Conservation (phyloP, 768 basidiomycete genomes). For the Pleurotus giganteus region DNA sequence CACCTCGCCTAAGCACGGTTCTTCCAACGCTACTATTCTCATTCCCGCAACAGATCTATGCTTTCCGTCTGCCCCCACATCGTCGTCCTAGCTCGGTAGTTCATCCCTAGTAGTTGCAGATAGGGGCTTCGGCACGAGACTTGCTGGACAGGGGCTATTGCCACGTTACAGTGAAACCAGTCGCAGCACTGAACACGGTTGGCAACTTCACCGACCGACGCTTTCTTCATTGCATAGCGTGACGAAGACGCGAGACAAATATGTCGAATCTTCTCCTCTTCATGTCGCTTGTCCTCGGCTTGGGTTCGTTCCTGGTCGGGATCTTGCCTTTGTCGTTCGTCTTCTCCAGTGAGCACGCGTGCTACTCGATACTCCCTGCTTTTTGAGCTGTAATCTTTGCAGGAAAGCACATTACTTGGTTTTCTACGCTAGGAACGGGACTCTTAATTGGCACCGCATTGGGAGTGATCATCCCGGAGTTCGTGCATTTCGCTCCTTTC, state of each 20-base stretch:
- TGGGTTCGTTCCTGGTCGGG: conserved; percentile 65
- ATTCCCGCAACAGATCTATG: no score
- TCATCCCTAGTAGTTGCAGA: no score
- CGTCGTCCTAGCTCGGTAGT: no score
- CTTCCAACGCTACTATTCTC: no score
- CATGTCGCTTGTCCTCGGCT: conserved; percentile 63
- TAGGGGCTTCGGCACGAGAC: no score
- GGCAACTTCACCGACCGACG: no score
- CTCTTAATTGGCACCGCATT: conserved; percentile 87
- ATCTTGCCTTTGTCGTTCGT: conserved; percentile 73
- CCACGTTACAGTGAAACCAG: no score
- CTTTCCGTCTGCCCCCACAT: no score
- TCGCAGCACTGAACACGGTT: no score
- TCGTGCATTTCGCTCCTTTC: conserved; percentile 30
- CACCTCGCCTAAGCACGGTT: no score
- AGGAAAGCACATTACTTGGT: conserved; percentile 41
- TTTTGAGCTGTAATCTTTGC: conserved; percentile 18
- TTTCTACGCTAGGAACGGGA: conserved; percentile 69
- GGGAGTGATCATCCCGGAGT: conserved; percentile 94
- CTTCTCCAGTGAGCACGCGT: conserved; percentile 53
- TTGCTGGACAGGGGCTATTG: no score
- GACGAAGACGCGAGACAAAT: background rate
- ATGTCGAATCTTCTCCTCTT: conserved; percentile 32
- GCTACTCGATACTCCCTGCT: conserved; percentile 8
- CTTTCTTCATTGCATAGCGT: no score